Evolutionary conservation across 2,329 filamentous ascomycete species (phyloP).

Genomic region (Colletotrichum falcatum): DNA sequence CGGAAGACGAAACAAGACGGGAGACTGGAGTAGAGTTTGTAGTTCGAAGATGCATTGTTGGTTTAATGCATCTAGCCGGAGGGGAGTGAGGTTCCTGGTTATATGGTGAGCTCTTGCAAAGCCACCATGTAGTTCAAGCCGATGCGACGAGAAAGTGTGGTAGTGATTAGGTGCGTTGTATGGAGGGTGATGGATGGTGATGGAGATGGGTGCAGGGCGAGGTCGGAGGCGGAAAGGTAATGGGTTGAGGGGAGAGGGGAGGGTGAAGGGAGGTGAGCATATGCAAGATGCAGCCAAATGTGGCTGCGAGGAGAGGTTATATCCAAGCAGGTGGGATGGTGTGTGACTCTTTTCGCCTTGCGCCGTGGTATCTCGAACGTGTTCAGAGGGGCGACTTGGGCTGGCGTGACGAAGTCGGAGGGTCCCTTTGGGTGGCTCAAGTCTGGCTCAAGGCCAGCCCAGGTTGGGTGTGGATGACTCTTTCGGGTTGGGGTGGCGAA

Average conservation of each 20-base stretch:
- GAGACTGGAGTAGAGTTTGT: conserved; percentile 68
- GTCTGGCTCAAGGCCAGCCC: conserved; percentile 33
- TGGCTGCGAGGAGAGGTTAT: conserved; percentile 41
- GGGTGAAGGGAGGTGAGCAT: conserved; percentile 24
- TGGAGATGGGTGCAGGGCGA: conserved; percentile 12
- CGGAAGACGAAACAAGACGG: conserved; percentile 71
- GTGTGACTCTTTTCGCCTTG: conserved; percentile 43
- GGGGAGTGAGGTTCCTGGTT: conserved; percentile 45
- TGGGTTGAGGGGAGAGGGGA: conserved; percentile 18
- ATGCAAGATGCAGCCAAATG: conserved; percentile 34
- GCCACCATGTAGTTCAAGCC: conserved; percentile 47
- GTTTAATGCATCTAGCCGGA: conserved; percentile 50
- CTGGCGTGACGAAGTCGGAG: conserved; percentile 44
- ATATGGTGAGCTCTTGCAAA: conserved; percentile 48
- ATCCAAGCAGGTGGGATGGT: conserved; percentile 38
- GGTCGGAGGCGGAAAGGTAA: conserved; percentile 24
- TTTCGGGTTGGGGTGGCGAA: conserved; percentile 44
- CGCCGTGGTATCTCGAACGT: conserved; percentile 40
- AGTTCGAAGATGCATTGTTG: conserved; percentile 69
- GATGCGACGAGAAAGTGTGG: conserved; percentile 31
- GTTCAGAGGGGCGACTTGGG: conserved; percentile 41
- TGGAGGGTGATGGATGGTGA: not conserved
- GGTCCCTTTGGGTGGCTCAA: conserved; percentile 38
- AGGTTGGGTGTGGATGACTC: conserved; percentile 45
- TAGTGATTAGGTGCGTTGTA: conserved; percentile 23